A percentile compares a stretch with the other conserved stretches of the same genome.
Evolutionary conservation across 306 rosid species (phyloP).

Genomic region (Ammopiptanthus mongolicus): DNA sequence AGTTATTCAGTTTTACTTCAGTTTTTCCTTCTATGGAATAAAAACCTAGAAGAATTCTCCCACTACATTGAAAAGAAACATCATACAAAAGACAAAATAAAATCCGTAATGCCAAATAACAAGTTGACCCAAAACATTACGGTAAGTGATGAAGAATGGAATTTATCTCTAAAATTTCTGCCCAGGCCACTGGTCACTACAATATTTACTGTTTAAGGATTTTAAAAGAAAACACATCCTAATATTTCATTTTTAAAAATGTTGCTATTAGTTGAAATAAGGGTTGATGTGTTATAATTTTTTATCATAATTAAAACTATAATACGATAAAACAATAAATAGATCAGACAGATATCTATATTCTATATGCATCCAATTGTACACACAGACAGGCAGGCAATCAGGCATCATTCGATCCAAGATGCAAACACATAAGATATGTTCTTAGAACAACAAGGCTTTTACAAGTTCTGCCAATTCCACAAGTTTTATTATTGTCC

Average conservation of each 20-base stretch:
- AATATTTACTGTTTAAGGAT: neutral
- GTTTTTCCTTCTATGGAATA: neutral
- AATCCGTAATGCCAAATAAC: neutral
- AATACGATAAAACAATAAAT: neutral
- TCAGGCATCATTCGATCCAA: no score
- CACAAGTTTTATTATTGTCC: no score
- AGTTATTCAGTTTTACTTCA: conserved; percentile 12
- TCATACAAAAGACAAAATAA: neutral
- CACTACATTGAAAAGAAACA: conserved; percentile 4
- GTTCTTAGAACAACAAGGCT: no score
- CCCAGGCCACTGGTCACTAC: neutral
- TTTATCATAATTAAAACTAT: neutral
- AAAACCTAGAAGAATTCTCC: neutral
- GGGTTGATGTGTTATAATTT: neutral
- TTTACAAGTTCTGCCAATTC: no score
- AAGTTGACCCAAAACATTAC: neutral
- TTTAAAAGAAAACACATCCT: neutral
- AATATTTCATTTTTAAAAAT: neutral
- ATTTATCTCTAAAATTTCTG: neutral
- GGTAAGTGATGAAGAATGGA: neutral
- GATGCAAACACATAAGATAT: no score
- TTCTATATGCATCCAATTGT: neutral
- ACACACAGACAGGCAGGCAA: neutral
- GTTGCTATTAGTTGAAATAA: neutral
- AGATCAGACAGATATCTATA: neutral